Evolutionary conservation across 352 stramenopile species (phyloP), one percentile per base, ranked within the genome.

Genomic region (Globisporangium okanoganense): DNA sequence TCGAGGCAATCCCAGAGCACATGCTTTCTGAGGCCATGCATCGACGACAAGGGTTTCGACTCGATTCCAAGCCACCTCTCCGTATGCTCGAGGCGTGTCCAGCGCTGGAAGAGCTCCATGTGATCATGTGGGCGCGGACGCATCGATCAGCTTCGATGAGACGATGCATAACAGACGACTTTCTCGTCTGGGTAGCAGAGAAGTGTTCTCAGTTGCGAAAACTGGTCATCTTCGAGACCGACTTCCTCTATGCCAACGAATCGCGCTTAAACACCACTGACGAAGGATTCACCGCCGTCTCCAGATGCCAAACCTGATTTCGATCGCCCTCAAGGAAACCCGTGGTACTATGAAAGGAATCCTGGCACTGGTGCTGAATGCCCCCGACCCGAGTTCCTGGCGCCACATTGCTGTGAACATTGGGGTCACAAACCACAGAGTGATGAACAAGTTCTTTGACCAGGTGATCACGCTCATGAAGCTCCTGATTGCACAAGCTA

Each of bases 21-120:
- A n/a, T n/a, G n/a, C n/a, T n/a, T n/a, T n/a, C n/a, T n/a, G n/a
- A n/a, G n/a, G n/a, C n/a, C n/a, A n/a, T n/a, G n/a, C n/a, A n/a
- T n/a, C n/a, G n/a, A n/a, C n/a, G n/a, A n/a, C n/a, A n/a, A n/a
- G n/a, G n/a, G n/a, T n/a, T n/a, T n/a, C n/a, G n/a, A n/a, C n/a
- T n/a, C n/a, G n/a, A n/a, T n/a, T n/a, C n/a, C n/a, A n/a, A n/a
- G n/a, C n/a, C n/a, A n/a, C n/a, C n/a, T n/a, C n/a, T n/a, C n/a
- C n/a, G n/a, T n/a, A n/a, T n/a, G 2, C 14, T 71, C 0, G 5
- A 6, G 0, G 60, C 55, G 9, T 68, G 62, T 31, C 51, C 56
- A 16, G 61, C 49, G 5, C 47, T 72, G 14, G 43, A 60, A 22
- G 49, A 63, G 14, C 61, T 72, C 10, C 52, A 31, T 38, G 8